Conservation (phyloP, 345 rosid species). For the Atalantia buxifolia region DNA sequence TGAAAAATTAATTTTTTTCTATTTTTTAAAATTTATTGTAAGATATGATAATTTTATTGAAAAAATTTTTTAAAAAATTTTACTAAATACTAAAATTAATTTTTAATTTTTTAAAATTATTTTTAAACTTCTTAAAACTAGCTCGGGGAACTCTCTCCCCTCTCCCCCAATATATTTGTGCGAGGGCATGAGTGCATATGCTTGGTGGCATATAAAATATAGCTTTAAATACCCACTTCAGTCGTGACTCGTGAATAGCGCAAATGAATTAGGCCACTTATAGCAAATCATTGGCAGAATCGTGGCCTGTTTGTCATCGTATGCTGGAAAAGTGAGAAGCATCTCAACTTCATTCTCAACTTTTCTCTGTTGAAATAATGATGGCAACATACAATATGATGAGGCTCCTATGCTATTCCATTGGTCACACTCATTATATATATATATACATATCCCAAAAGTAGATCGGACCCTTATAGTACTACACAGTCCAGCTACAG, state of each 20-base stretch:
- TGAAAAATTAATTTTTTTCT: no score
- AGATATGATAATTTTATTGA: no score
- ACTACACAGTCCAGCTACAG: background rate
- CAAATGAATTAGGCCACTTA: background rate
- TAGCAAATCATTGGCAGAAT: constrained; percentile 10
- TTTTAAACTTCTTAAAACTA: no score
- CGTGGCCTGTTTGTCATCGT: constrained; percentile 9
- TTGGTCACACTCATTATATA: background rate
- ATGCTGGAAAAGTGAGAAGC: background rate
- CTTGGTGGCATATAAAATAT: background rate
- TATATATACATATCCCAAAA: background rate
- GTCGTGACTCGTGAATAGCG: background rate
- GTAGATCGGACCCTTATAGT: background rate
- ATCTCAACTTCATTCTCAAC: constrained; percentile 8
- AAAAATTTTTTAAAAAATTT: no score
- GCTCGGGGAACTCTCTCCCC: no score
- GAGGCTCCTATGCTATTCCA: background rate
- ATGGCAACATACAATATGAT: background rate
- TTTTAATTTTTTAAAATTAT: no score
- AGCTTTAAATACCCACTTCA: background rate
- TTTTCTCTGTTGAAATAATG: constrained; percentile 6
- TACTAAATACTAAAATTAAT: no score
- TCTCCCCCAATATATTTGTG: no score
- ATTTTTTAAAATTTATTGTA: no score
- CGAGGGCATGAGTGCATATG: no score